Evolutionary conservation across 257 asterid species (phyloP).

Genomic region (Paulownia fortunei): DNA sequence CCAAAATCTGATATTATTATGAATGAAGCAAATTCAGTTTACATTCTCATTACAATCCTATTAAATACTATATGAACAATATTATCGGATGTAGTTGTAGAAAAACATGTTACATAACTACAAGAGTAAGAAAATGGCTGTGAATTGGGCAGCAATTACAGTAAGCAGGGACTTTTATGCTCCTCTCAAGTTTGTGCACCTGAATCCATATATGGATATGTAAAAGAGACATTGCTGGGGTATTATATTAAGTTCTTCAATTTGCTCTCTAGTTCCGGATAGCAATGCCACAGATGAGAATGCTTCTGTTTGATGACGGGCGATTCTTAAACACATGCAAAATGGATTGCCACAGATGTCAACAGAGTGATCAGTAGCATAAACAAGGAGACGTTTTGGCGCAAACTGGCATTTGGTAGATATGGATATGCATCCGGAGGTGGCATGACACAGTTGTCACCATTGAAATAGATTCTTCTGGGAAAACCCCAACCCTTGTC

Average conservation of each 20-base stretch:
- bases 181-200: conserved; percentile 28
- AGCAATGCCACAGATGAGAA: not conserved
- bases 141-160: conserved; percentile 28
- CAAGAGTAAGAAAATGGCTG: conserved; percentile 17
- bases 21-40: not conserved
- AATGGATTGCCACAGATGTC: conserved; percentile 31
- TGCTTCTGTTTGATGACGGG: not conserved
- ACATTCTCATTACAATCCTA: conserved; percentile 29
- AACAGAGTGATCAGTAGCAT: conserved; percentile 37
- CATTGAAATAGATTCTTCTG: conserved; percentile 65
- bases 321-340: conserved; percentile 23
- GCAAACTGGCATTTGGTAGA: conserved; percentile 48
- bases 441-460: conserved; percentile 73
- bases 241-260: conserved; percentile 18
- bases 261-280: not conserved
- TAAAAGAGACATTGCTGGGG: not conserved
- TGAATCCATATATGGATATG: not conserved
- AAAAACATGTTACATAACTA: conserved; percentile 15
- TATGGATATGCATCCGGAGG: conserved; percentile 64
- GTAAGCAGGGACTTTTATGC: conserved; percentile 5
- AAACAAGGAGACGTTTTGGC: conserved; percentile 34
- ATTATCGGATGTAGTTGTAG: conserved; percentile 24
- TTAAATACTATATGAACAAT: conserved; percentile 38
- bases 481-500: conserved; percentile 78
- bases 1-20: not conserved